Evolutionary conservation across 2,329 filamentous ascomycete genomes (phyloP).

Genomic region (Sclerotinia nivalis): DNA sequence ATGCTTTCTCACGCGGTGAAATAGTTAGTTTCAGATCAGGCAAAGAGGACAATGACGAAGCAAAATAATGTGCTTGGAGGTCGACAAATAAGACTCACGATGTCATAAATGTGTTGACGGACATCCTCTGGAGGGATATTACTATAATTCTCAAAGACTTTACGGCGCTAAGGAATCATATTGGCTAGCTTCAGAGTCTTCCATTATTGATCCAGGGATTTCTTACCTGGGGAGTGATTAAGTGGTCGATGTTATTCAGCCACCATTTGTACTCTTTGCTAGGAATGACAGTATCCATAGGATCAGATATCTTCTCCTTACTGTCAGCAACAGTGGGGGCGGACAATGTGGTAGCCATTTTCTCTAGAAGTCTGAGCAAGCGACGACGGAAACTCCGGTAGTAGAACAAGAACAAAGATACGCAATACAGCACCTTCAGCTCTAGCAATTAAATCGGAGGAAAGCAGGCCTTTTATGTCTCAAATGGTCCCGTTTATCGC

Average conservation of each 20-base stretch:
- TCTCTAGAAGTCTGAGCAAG: not conserved
- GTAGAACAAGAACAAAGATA: not conserved
- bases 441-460: not conserved
- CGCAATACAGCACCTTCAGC: not conserved
- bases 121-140: constrained; percentile 3
- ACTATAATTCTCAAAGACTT: not conserved
- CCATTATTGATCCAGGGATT: not conserved
- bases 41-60: not conserved
- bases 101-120: constrained; percentile 16
- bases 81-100: not conserved
- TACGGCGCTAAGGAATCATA: not conserved
- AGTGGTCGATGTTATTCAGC: constrained; percentile 9
- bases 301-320: constrained; percentile 1
- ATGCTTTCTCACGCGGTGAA: constrained; percentile 27
- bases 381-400: not conserved
- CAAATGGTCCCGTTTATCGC: not conserved
- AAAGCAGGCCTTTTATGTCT: not conserved
- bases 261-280: constrained; percentile 12
- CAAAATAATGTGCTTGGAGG: not conserved
- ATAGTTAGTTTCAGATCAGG: not conserved
- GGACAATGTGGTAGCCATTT: not conserved
- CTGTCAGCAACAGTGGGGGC: not conserved
- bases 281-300: not conserved
- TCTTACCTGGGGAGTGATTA: not conserved
- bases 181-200: not conserved